A percentile compares a stretch with the other conserved stretches of the same genome.
Evolutionary conservation across 768 basidiomycete genomes (phyloP).

Genomic region (Candolleomyces aberdarensis): DNA sequence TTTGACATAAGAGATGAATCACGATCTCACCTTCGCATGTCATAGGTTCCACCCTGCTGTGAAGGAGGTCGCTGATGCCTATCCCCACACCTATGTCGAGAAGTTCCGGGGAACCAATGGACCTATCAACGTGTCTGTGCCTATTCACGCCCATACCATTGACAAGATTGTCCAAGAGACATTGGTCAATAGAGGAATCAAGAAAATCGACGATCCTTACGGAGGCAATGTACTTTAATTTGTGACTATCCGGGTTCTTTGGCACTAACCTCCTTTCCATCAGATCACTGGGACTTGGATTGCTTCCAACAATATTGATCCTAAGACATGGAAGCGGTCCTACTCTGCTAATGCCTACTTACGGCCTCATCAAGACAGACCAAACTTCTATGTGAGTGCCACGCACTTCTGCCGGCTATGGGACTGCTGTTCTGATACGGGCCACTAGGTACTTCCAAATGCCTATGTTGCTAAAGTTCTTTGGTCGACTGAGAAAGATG

Average conservation of each 20-base stretch:
- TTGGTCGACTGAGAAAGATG: conserved; percentile 3
- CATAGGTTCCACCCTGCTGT: conserved; percentile 25
- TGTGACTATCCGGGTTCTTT: neutral
- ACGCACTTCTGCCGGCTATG: neutral
- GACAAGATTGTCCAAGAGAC: conserved; percentile 23
- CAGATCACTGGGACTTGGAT: conserved; percentile 20
- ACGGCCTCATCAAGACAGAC: conserved; percentile 9
- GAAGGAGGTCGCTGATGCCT: conserved; percentile 21
- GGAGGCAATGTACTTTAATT: conserved; percentile 22
- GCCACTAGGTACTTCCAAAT: conserved; percentile 6
- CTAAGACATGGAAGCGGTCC: conserved; percentile 8
- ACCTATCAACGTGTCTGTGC: conserved; percentile 26
- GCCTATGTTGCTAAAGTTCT: conserved; percentile 10
- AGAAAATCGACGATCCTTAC: conserved; percentile 24
- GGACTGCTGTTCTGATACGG: neutral
- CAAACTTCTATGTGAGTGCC: conserved; percentile 12
- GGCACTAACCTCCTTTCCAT: neutral
- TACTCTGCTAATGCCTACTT: conserved; percentile 7
- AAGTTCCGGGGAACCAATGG: conserved; percentile 23
- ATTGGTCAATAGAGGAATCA: conserved; percentile 21
- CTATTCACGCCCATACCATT: conserved; percentile 22
- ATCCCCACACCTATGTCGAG: conserved; percentile 23
- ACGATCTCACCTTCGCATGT: neutral
- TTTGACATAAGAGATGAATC: neutral
- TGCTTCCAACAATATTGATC: conserved; percentile 9